A percentile compares a stretch with the other conserved stretches of the same genome.
Conservation (phyloP, 352 stramenopile genomes). For the Thraustochytrium sp. region DNA sequence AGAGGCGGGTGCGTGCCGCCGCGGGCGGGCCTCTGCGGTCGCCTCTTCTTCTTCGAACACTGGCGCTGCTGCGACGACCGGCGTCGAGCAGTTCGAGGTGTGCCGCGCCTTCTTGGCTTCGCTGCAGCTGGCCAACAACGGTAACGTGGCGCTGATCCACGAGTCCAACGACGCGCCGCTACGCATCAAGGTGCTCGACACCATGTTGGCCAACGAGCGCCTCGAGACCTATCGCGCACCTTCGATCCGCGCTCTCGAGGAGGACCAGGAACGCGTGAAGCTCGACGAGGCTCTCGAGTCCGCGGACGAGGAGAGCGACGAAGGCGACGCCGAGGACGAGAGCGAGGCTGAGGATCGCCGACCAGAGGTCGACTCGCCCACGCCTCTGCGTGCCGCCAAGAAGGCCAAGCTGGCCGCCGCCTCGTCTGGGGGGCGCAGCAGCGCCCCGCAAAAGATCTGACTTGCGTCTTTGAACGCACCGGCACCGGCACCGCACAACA, state of each 20-base stretch:
- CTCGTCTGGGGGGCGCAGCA: background rate
- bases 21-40: too few relatives aligned
- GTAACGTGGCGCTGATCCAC: slow-evolving; percentile 72
- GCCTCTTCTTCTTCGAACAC: too few relatives aligned
- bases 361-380: background rate
- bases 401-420: background rate
- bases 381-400: background rate
- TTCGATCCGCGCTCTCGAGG: background rate
- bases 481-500: background rate
- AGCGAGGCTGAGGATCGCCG: slow-evolving; percentile 44
- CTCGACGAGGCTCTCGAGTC: background rate
- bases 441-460: background rate
- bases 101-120: slow-evolving; percentile 80
- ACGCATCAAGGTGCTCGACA: slow-evolving; percentile 8
- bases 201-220: slow-evolving; percentile 7
- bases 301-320: background rate
- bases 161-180: slow-evolving; percentile 60
- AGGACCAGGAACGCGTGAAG: background rate
- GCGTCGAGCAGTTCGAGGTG: slow-evolving; percentile 57
- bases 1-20: background rate
- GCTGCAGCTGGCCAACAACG: slow-evolving; percentile 79
- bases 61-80: background rate
- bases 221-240: slow-evolving; percentile 16
- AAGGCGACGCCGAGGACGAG: background rate
- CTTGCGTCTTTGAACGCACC: too few relatives aligned